Evolutionary conservation across 2,329 filamentous ascomycete species (phyloP).

Genomic region (Phialophora chinensis): DNA sequence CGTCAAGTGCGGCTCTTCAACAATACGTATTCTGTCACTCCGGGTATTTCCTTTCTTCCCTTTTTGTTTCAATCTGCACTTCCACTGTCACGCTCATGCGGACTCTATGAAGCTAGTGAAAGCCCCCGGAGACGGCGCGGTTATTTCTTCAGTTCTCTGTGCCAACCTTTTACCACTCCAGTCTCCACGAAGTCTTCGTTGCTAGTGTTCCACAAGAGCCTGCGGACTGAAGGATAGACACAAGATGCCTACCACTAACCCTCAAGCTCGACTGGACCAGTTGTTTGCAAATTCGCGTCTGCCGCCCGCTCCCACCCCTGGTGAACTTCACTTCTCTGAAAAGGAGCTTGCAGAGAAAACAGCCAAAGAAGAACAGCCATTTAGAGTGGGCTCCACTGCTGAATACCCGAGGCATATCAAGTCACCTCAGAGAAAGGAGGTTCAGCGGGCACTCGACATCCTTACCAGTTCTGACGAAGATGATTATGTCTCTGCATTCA

Average conservation of each 20-base stretch:
- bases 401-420: constrained; percentile 26
- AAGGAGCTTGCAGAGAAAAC: constrained; percentile 29
- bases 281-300: constrained; percentile 29
- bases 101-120: neutral
- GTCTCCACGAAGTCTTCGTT: neutral
- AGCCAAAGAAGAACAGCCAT: constrained; percentile 19
- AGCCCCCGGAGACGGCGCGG: neutral
- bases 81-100: neutral
- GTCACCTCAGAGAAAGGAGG: constrained; percentile 4
- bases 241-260: constrained; percentile 32
- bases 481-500: constrained; percentile 38
- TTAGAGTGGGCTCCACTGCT: constrained; percentile 21
- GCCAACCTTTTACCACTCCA: neutral
- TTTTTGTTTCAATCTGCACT: neutral
- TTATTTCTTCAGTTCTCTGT: neutral
- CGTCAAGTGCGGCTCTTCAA: neutral
- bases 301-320: constrained; percentile 23
- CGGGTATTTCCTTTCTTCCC: neutral
- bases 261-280: constrained; percentile 29
- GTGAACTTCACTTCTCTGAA: constrained; percentile 29
- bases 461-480: constrained; percentile 35
- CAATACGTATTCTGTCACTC: neutral
- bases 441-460: constrained; percentile 15
- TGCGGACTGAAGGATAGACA: neutral
- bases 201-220: neutral